Base-by-base conservation (phyloP, 768 basidiomycete species). In the Tremella mesenterica region DNA sequence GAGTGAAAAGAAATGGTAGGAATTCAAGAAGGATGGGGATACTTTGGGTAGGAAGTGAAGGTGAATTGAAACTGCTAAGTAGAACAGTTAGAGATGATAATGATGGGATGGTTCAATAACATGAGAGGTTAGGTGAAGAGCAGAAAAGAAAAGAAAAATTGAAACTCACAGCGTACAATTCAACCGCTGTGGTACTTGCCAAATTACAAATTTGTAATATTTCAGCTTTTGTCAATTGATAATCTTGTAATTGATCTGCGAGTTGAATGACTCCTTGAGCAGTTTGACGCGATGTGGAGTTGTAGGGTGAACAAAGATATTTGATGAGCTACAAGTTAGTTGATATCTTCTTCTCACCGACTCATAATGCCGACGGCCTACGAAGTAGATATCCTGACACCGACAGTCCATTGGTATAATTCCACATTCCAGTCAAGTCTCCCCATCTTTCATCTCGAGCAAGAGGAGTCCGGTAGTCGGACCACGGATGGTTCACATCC, bases 181-280 rank as follows among this genome's bases (percentile, higher is more conserved):
- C 88, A 23, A 93, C 88, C 0, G 83, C 77, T 44, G 82, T 79
- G 6, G 81, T 83, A 1, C 92, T 92, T 0, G 84, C 85, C 4
- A 93, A 78, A 65, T 96, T 95, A n/a, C 88, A 83, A 30, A 95
- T 79, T 65, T 92, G 88, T 2, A 95, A 78, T 66, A 91, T 90
- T 77, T 96, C 92, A 2, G 85, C 82, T 63, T 92, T 95, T 1
- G 90, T 92, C 57, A 96, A 76, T 29, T 80, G 78, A 58, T 82
- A 85, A 18, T 81, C 75, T 1, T 81, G 79, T 9, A 96, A 80
- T 33, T 76, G 76, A 52, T 81, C 80, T 16, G 85, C 81, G 12
- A 95, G 81, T 52, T 77, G 76, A 0, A 80, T 73, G 52, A 93
- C 81, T 12, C 81, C 79, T 48, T 79, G 78, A 1, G 80, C 76